A percentile compares a stretch with the other conserved stretches of the same genome.
Evolutionary conservation across 495 filamentous ascomycete genomes (phyloP).

Genomic region (Choiromyces venosus): DNA sequence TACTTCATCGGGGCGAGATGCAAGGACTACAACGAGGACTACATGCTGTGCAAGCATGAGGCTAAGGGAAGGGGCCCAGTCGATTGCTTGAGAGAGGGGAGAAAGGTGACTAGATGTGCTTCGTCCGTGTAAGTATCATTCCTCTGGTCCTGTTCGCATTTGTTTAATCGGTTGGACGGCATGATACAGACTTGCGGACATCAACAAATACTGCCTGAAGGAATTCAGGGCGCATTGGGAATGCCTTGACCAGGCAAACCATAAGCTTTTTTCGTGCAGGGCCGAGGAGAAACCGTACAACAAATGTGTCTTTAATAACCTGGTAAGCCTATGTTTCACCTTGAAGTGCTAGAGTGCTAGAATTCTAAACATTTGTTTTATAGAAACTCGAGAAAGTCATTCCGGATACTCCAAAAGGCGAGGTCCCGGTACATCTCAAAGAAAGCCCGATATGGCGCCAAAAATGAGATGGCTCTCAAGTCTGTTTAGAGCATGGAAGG

Average conservation of each 20-base stretch:
- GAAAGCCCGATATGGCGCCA: slow-evolving; percentile 12
- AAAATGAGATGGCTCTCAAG: not conserved
- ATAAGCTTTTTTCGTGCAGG: slow-evolving; percentile 89
- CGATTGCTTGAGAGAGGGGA: slow-evolving; percentile 90
- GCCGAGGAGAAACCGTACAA: slow-evolving; percentile 71
- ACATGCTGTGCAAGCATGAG: slow-evolving; percentile 97
- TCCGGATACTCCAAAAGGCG: slow-evolving; percentile 70
- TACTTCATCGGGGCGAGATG: slow-evolving; percentile 97
- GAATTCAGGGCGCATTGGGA: slow-evolving; percentile 91
- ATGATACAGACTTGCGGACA: slow-evolving; percentile 71
- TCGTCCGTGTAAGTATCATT: slow-evolving; percentile 75
- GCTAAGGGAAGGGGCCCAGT: slow-evolving; percentile 80
- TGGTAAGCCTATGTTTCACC: slow-evolving; percentile 56
- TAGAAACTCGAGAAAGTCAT: slow-evolving; percentile 52
- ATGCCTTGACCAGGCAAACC: slow-evolving; percentile 96
- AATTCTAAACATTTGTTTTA: slow-evolving; percentile 3
- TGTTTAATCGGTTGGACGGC: slow-evolving; percentile 2
- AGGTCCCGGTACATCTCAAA: slow-evolving; percentile 70
- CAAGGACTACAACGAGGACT: slow-evolving; percentile 94
- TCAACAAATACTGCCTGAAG: slow-evolving; percentile 87
- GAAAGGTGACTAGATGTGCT: slow-evolving; percentile 93
- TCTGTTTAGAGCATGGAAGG: not conserved
- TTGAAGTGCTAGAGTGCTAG: not conserved
- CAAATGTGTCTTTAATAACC: slow-evolving; percentile 86
- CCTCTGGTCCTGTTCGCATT: not conserved